Evolutionary conservation across 345 rosid species (phyloP), one percentile per base, ranked within the genome.

Genomic region (Clausena lansium): DNA sequence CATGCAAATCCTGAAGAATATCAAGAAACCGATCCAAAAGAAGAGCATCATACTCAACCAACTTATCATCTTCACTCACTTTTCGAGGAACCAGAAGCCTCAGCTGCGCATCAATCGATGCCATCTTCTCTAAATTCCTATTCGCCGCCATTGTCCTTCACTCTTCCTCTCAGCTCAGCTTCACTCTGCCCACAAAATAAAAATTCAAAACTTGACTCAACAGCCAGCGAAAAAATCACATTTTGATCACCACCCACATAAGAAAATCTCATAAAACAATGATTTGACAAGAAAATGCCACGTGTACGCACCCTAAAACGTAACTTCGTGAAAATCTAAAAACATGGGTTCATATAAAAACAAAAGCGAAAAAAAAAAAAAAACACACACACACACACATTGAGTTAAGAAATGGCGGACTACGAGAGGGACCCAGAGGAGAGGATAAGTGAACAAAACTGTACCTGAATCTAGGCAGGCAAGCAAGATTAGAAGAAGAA

Each of bases 21-120:
- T 94, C 99, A 47, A 96, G 98, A 78, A 96, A 96, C 25, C 98
- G 94, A 87, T 94, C 99, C 82, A 94, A 84, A 81, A 96, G 92
- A 78, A 96, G 75, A 81, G 98, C 99, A 78, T 96, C 99, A 76
- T 96, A 96, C 84, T 96, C 99, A 64, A 96, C 83, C 83, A 96
- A 79, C 82, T 96, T 96, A 74, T 96, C 99, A 85, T 96, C 99
- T 84, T 94, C 99, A 62, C 97, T 90, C 61, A 96, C 97, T 87
- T 87, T 94, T 55, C 81, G 78, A 30, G 99, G 99, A 71, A 84
- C 98, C 73, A 96, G 82, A 61, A 83, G 92, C 76, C 98, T 87
- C 69, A 96, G 94, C 78, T 94, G 99, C 0, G 98, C 97, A 83
- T 96, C 99, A 75, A 96, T 96, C 2, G 99, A 96, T 69, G 97